Base-by-base conservation (phyloP, 2,329 filamentous ascomycete species). In the Fusarium duplospermum region DNA sequence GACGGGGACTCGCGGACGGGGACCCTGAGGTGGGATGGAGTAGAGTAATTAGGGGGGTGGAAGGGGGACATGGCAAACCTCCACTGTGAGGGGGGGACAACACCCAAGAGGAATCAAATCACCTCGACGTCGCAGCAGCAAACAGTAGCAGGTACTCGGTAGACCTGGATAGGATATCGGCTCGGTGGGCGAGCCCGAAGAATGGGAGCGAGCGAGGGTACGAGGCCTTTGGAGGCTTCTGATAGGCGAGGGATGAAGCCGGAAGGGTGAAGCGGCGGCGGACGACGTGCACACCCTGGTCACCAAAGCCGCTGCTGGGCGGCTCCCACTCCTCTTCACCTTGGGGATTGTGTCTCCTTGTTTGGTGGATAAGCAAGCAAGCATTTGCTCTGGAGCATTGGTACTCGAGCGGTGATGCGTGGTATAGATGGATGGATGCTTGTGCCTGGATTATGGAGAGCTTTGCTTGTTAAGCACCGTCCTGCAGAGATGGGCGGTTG, bases 161-260 rank as follows among this genome's bases (percentile, higher is more conserved):
- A 71, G 71, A 61, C 67, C 71, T 73, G 67, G 67, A 45, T 61
- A 42, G 57, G 71, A 71, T 68, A 68, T 73, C 71, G 71, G 71
- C 64, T 62, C 56, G 65, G 71, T 73, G 71, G 67, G 45, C 59
- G 60, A 62, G 64, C 71, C 61, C 71, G 64, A 74, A 66, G 67
- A 73, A 69, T 74, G 71, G 67, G 71, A 72, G 60, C 45, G 71
- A 74, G 60, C 71, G 67, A 73, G 71, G 67, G 71, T 71, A 50
- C 71, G 62, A 59, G 67, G 58, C 36, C 67, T 62, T 47, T n/a
- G 59, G 45, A 50, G 35, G 59, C 59, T 62, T 71, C 71, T 73
- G 71, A 73, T 73, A 73, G 71, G 71, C 71, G 71, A 73, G 67
- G 71, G 71, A 72, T 69, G 71, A 74, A 73, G 71, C 71, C 71